Evolutionary conservation across 495 filamentous ascomycete genomes (phyloP), one percentile per base, ranked within the genome.

Genomic region (Parathielavia hyrcaniae): DNA sequence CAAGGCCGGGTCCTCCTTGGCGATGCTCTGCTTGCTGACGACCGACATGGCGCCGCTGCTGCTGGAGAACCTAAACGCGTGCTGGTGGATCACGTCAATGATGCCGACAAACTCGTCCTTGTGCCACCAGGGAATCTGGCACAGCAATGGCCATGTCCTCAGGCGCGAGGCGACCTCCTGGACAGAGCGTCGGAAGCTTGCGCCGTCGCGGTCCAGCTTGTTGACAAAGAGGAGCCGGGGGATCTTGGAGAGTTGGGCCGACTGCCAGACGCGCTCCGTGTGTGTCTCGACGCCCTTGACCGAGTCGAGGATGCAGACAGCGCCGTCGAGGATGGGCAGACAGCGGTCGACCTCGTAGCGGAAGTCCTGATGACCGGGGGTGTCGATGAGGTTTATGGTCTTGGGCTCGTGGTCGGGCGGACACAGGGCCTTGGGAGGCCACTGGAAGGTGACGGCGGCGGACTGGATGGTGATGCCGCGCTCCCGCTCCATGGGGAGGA

Each of bases 381-480:
- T 99, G 70, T 99, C 95, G 47, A 99, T 97, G 2, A 99, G 76
- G 71, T 97, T 97, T 67, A 99, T 86, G 19, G 70, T 71, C 54
- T 75, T 79, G 62, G 65, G 77, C 59, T 59, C 78, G 52, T 53
- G 74, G 68, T 57, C 74, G 39, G 61, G 57, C 57, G 71, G 59
- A 22, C 65, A 65, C 55, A 55, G 57, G 19, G 65, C 57, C 50
- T 66, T 73, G 45, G 50, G 69, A 17, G 77, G 75, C 95, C 95
- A 99, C 59, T 86, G 79, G 69, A 97, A 96, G 4, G 91, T 96
- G 55, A 99, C 93, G 20, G 93, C 92, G 4, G 95, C 93, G 9
- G 92, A 97, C 65, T 97, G 95, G 61, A 99, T 97, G 34, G 95
- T 99, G 64, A 99, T 97, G 14, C 95, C 95, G 52, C 93, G 82